Base-by-base conservation (phyloP, 495 filamentous ascomycete species). In the Penicillium malachiteum region DNA sequence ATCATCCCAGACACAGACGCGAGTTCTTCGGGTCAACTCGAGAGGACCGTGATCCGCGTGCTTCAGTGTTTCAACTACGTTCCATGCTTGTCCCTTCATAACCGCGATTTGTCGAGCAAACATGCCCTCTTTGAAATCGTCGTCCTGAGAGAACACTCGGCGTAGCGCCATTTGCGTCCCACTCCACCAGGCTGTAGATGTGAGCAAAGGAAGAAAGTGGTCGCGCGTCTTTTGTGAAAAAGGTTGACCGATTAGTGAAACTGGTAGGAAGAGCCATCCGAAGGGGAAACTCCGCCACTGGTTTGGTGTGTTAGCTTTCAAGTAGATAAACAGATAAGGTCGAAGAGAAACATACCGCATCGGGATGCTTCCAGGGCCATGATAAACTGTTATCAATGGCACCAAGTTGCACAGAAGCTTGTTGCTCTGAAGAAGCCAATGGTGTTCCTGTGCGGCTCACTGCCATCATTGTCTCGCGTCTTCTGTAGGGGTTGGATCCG, bases 81-180 rank as follows among this genome's bases (percentile, higher is more conserved):
- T 98, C 90, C 92, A 98, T 8, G 95, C 94, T 64, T 98, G 94
- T 5, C 94, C 94, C 74, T 98, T 98, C 89, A 98, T 94, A 39
- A 98, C 94, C 1, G 95, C 93, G 45, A 97, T 96, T 64, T 98
- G 94, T 50, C 88, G 81, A 14, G 90, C 91, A 71, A 95, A 98
- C 94, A 98, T 98, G 70, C 88, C 86, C 72, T 98, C 94, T 63
- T 97, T 90, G 69, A 98, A 98, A 71, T 97, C 94, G 0, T 89
- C 83, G 66, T 98, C 94, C 67, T 93, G 84, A 57, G 87, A 85
- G 64, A 98, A 98, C 18, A 96, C 83, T 41, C 82, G 78, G 10
- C 93, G 86, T 35, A 98, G 75, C 21, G 88, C 86, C 54, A 90
- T 80, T 59, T 96, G 92, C 2, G 94, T 98, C 52, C 96, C 91